These are phyloP conservation scores for Zygosaccharomyces kombuchaensis DNA, from an alignment of 805 yeast genomes.

Conservation along the genomic window DNA sequence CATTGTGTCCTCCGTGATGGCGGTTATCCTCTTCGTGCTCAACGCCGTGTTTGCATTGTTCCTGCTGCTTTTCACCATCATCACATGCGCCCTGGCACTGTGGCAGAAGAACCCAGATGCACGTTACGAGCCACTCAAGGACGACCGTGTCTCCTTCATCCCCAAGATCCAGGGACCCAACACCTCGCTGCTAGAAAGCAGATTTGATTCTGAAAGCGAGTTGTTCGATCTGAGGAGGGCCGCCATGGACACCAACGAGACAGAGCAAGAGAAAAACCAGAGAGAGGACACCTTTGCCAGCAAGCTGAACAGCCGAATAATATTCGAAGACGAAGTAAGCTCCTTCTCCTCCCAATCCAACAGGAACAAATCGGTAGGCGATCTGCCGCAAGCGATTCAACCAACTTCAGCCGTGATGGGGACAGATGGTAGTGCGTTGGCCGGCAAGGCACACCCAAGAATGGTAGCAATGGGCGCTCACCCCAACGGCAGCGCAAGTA, in stretches of 20 bases:
- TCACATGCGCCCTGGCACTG: slow-evolving; percentile 81
- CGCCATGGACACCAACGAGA: slow-evolving; percentile 36
- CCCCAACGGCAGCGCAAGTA: slow-evolving; percentile 12
- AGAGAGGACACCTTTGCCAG: slow-evolving; percentile 24
- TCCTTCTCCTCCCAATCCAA: slow-evolving; percentile 13
- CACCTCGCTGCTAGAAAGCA: slow-evolving; percentile 18
- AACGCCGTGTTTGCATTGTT: slow-evolving; percentile 86
- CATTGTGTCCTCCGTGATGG: slow-evolving; percentile 88
- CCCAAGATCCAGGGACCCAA: slow-evolving; percentile 50
- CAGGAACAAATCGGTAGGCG: slow-evolving; percentile 7
- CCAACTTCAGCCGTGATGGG: slow-evolving; percentile 32
- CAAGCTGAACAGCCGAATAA: slow-evolving; percentile 9
- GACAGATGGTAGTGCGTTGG: slow-evolving; percentile 9
- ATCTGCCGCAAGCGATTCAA: slow-evolving; percentile 19
- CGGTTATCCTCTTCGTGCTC: slow-evolving; percentile 79
- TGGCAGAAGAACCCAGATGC: slow-evolving; percentile 90
- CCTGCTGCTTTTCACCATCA: slow-evolving; percentile 76
- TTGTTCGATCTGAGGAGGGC: slow-evolving; percentile 35
- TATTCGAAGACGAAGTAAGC: slow-evolving; percentile 20
- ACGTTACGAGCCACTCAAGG: slow-evolving; percentile 92
- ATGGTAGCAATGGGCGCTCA: slow-evolving; percentile 15
- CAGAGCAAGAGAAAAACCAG: slow-evolving; percentile 26
- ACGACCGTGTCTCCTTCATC: slow-evolving; percentile 93
- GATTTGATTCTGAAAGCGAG: slow-evolving; percentile 30
- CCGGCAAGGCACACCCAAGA: slow-evolving; percentile 14